Base-by-base conservation (phyloP, 768 basidiomycete genomes). In the Russula griseocarnosa region DNA sequence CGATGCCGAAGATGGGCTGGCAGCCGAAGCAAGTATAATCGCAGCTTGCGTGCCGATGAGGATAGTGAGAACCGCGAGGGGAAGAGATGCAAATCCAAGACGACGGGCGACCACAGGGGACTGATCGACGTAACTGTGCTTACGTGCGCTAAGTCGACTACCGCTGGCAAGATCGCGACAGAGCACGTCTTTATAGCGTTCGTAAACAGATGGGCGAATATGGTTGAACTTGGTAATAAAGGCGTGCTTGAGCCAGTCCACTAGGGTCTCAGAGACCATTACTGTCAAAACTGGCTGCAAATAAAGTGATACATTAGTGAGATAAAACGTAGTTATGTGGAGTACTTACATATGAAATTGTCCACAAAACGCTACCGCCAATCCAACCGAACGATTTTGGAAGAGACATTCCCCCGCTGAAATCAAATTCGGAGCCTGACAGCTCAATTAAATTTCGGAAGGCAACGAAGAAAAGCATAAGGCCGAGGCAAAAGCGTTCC, bases 191-290 rank as follows among this genome's bases (percentile, higher is more conserved):
- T 88, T 91, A 73, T 93, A 99, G 18, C 96, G 83, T 67, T 94
- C 94, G 69, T 98, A 99, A 2, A 98, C 93, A 0, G 88, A 90
- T 0, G 94, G 93, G 0, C 95, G 86, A 53, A 99, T 95, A 71
- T 98, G 96, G 70, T 99, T 99, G 79, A 98, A 98, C 74, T 99
- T 99, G 56, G 95, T 96, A 70, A 99, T 98, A 76, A 98, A 99
- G 11, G 95, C 96, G 71, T 99, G 97, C 74, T 99, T 99, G 56
- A 98, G 80, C 96, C 96, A 99, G 73, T 99, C 97, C 13, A 99
- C 97, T 14, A 90, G 74, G 82, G 92, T 90, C 74, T 99, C 97
- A 2, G 94, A 96, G 5, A 86, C 71, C 74, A 98, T 80, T 3
- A 99, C 97, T 2, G 91, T 90, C 55, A 98, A 68, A 1, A 96